Evolutionary conservation across 192 early-diverging fungal genomes (phyloP).

Genomic region (Piromyces sp.): DNA sequence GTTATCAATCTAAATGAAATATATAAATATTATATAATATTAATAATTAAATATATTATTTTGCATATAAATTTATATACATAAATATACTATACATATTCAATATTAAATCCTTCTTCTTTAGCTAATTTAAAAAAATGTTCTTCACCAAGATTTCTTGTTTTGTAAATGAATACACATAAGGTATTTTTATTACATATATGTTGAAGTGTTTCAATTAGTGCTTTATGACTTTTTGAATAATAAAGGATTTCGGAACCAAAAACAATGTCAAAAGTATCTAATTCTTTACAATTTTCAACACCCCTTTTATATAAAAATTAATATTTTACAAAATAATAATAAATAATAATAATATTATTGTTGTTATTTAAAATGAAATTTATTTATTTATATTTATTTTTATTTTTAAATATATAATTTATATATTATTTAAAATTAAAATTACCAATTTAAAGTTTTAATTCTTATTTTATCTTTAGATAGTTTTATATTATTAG

Average conservation of each 20-base stretch:
- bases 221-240: not conserved
- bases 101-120: not conserved
- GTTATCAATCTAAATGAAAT: not conserved
- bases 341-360: no score
- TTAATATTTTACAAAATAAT: no score
- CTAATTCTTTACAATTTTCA: not conserved
- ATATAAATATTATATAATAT: not conserved
- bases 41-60: no score
- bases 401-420: no score
- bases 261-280: not conserved
- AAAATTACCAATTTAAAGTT: not conserved
- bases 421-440: no score
- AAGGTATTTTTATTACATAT: not conserved
- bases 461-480: not conserved
- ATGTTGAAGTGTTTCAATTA: not conserved
- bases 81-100: not conserved
- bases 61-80: no score
- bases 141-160: not conserved
- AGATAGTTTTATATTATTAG: not conserved
- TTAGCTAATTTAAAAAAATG: not conserved
- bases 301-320: no score
- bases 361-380: no score
- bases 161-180: not conserved
- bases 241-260: not conserved
- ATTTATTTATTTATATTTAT: no score